Base-by-base conservation (phyloP, 2,329 filamentous ascomycete genomes). In the Arthrobotrys megalospora region DNA sequence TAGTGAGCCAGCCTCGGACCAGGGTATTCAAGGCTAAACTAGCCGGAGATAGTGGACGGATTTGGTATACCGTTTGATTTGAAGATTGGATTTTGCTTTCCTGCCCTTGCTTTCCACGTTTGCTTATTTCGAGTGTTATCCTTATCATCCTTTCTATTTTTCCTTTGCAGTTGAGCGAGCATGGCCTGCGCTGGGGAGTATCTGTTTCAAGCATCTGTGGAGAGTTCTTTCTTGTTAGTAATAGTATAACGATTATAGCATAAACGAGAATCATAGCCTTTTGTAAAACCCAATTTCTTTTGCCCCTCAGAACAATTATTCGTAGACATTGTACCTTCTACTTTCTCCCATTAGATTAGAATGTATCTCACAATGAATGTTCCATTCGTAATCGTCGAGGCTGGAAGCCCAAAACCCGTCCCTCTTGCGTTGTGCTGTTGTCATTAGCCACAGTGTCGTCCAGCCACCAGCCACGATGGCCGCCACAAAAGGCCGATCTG, bases 391-490 rank as follows among this genome's bases (percentile, higher is more conserved):
- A 38, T 38, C 36, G 12, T 48, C 19, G 16, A 5, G 45, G 45
- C 45, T 21, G 7, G 6, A 3, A 7, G 11, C 45, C 45, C 4
- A 48, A 12, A 10, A 21, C 19, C 6, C 8, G 19, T 16, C n/a
- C 7, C 12, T n/a, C 7, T 28, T 48, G 50, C 16, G 60, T 66
- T 71, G 65, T 6, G 12, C 16, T 55, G 45, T 69, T 34, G 34
- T 64, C 52, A 78, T 78, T 68, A 78, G 75, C 75, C 75, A 78
- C 73, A 77, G 41, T 24, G 60, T 66, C 63, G 70, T 66, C 6
- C 12, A 0, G 24, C 5, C 48, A 14, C 12, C 47, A 50, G 60
- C 73, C 62, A 67, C 64, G 24, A 19, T 43, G 45, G 24, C 67
- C 50, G 67, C 67, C 60, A 66, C 67, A 45, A 28, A 62, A 62